Percentiles rank a stretch among this genome's conserved stretches.
phyloP scores from a whole-genome alignment of 495 filamentous ascomycete genomes.

The Letharia lupina region DNA sequence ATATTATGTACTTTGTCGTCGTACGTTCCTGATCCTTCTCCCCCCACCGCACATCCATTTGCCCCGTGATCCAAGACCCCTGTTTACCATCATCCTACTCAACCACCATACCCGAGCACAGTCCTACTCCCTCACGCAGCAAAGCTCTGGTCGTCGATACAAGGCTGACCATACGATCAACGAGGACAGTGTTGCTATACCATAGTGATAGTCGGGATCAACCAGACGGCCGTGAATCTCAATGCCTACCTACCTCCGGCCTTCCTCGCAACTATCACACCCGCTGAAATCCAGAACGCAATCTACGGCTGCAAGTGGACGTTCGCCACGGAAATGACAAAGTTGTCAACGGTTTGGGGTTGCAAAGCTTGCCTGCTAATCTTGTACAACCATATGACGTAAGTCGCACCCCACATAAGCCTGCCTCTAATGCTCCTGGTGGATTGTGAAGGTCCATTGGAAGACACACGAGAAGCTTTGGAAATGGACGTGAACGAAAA shows the following conservation, averaged over 20 bases:
- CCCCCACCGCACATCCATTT: background rate
- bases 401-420: conserved; percentile 13
- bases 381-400: conserved; percentile 48
- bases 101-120: background rate
- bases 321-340: conserved; percentile 41
- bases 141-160: background rate
- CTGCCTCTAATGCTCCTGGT: background rate
- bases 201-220: conserved; percentile 42
- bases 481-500: background rate
- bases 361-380: conserved; percentile 47
- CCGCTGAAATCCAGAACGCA: conserved; percentile 37
- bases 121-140: background rate
- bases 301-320: conserved; percentile 49
- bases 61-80: background rate
- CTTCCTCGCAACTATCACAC: conserved; percentile 37
- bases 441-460: background rate
- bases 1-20: conserved; percentile 42
- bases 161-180: background rate
- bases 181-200: conserved; percentile 32
- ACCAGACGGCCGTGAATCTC: conserved; percentile 39
- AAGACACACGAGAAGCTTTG: background rate
- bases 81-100: background rate
- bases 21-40: conserved; percentile 26
- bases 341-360: conserved; percentile 40
- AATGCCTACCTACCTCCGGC: conserved; percentile 48